Evolutionary conservation across 2,329 filamentous ascomycete species (phyloP), one percentile per base, ranked within the genome.

Genomic region (Fusarium foetens): DNA sequence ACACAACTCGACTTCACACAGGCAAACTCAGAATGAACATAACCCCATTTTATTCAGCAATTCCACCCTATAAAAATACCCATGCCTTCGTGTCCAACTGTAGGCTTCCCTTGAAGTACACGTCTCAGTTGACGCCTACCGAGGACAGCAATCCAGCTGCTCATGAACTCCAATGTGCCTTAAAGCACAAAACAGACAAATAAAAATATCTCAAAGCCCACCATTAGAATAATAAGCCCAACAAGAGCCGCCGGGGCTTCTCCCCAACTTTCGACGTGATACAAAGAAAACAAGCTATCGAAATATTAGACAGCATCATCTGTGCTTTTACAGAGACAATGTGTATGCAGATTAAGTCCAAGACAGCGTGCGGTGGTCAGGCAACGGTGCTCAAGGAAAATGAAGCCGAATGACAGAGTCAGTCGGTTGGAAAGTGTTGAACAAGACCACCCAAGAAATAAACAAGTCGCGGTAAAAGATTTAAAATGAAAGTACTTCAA

Each of bases 191-290:
- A 61, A 58, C 10, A 38, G 49, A 33, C 29, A 19, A 51, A 25
- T 16, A 33, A 23, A 35, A 58, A 35, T 65, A 74, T 59, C 70
- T 43, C 62, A 60, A 75, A 68, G 35, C 51, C 49, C 60, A 68
- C 71, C 66, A 76, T 75, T 75, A 75, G 68, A 66, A 63, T 60
- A 61, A 71, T 75, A 66, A 66, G 74, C 66, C 72, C 59, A 74
- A 71, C 57, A 66, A 69, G 76, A 80, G 78, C 80, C 80, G 71
- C 80, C 80, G 74, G 80, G 80, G 79, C 77, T 79, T 72, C 67
- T 73, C 72, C 72, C 75, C 70, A 60, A 74, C 73, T 71, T 67
- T 72, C 64, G 59, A 72, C 68, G 74, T 75, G 55, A 75, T 60
- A 71, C 68, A 58, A 58, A 64, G 68, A 75, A 54, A 63, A 65